Conservation (phyloP, 139 green algal genomes). For the Picochlorum sp. region DNA sequence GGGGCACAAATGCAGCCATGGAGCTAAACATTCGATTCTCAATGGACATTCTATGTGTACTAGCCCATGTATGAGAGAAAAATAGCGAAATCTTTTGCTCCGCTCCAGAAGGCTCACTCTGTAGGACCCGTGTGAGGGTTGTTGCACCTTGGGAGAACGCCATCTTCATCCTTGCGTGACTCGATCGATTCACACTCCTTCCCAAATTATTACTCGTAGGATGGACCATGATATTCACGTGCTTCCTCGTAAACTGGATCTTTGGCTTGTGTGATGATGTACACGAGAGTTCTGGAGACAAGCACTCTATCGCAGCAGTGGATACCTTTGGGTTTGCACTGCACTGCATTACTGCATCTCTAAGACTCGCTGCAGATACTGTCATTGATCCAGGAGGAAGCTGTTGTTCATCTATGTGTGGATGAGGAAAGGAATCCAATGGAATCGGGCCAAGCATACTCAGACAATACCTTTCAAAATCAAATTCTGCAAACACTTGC, state of each 20-base stretch:
- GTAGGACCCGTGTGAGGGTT: constrained; percentile 35
- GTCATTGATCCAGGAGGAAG: constrained; percentile 1
- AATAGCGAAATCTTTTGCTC: constrained; percentile 20
- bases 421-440: constrained; percentile 33
- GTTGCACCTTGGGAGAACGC: constrained; percentile 58
- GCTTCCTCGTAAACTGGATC: constrained; percentile 30
- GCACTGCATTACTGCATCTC: constrained; percentile 35
- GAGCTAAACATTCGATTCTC: constrained; percentile 24
- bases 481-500: constrained; percentile 67
- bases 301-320: background rate
- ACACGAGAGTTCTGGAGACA: background rate
- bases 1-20: background rate
- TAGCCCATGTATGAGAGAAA: constrained; percentile 32
- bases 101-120: constrained; percentile 18
- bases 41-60: constrained; percentile 16
- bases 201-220: constrained; percentile 93
- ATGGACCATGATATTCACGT: constrained; percentile 91
- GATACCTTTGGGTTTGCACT: constrained; percentile 17
- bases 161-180: constrained; percentile 62
- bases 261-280: background rate
- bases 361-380: constrained; percentile 24
- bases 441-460: constrained; percentile 67
- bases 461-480: constrained; percentile 83
- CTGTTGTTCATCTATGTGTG: constrained; percentile 12
- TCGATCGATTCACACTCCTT: constrained; percentile 69